Percentiles rank a stretch among this genome's conserved stretches.
Evolutionary conservation across 805 yeast genomes (phyloP).

Genomic region (Saturnispora besseyi): DNA sequence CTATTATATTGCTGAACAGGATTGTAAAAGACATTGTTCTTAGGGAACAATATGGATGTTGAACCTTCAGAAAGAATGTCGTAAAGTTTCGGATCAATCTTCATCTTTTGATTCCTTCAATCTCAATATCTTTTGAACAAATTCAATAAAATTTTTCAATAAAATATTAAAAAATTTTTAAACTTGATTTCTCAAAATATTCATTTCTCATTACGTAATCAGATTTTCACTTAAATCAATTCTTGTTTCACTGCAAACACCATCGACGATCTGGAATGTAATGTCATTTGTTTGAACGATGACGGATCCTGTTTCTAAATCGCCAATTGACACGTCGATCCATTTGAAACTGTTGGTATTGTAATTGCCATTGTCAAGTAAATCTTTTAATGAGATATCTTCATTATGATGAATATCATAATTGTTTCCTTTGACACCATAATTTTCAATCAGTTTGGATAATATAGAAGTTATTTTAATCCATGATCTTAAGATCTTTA

Average conservation of each 20-base stretch:
- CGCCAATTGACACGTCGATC: conserved; percentile 4
- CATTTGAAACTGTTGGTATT: not conserved
- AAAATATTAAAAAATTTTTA: conserved; percentile 1
- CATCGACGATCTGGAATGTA: not conserved
- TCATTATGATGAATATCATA: not conserved
- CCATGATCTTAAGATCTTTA: conserved; percentile 23
- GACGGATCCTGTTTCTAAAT: not conserved
- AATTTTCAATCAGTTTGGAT: conserved; percentile 11
- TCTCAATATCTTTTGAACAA: not conserved
- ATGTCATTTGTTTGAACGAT: not conserved
- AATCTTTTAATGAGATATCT: not conserved
- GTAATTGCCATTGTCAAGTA: not conserved
- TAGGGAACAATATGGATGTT: conserved; percentile 76
- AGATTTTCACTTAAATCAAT: conserved; percentile 4
- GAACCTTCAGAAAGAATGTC: conserved; percentile 57
- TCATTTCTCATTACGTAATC: not conserved
- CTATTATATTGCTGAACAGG: conserved; percentile 96
- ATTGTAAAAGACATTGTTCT: conserved; percentile 86
- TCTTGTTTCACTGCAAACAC: not conserved
- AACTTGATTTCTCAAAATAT: not conserved
- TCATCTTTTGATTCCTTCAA: not conserved
- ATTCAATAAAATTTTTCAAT: not conserved
- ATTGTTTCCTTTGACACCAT: not conserved
- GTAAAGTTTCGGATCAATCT: conserved; percentile 19
- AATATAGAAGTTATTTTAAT: conserved; percentile 20